These are phyloP conservation scores for Climacium dendroides DNA, from an alignment of 225 moss, liverwort and hornwort species.

Conservation along the genomic window DNA sequence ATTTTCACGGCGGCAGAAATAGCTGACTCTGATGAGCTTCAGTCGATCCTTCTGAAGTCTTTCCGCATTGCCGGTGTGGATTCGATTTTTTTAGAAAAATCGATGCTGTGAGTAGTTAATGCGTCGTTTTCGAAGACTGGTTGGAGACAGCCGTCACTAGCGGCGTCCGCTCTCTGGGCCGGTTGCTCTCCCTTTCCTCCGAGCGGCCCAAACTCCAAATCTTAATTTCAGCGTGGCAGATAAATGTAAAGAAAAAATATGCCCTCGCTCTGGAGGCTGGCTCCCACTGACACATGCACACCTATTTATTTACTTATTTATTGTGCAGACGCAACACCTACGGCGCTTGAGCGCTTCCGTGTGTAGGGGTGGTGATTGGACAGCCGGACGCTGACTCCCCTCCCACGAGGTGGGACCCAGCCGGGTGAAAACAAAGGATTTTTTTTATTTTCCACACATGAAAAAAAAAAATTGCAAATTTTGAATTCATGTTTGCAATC, in stretches of 20 bases:
- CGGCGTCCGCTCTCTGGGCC: not conserved
- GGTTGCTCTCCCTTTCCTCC: not conserved
- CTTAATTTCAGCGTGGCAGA: not conserved
- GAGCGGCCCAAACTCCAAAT: not conserved
- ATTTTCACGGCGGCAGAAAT: too few relatives aligned
- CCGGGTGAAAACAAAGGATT: too few relatives aligned
- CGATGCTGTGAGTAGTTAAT: not conserved
- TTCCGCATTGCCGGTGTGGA: not conserved
- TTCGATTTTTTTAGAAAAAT: not conserved
- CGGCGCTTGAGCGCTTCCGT: rapidly evolving
- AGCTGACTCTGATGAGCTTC: too few relatives aligned
- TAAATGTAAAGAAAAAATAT: too few relatives aligned
- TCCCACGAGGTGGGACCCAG: too few relatives aligned
- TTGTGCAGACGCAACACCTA: not conserved
- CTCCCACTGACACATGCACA: too few relatives aligned
- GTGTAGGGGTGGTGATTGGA: not conserved
- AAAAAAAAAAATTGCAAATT: too few relatives aligned
- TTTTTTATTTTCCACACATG: too few relatives aligned
- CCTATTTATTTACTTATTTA: too few relatives aligned
- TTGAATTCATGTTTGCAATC: too few relatives aligned
- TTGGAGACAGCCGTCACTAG: not conserved
- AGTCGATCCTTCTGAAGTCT: not conserved
- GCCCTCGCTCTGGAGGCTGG: not conserved
- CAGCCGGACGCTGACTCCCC: too few relatives aligned
- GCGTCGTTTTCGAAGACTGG: not conserved